Percentiles rank a stretch among this genome's conserved stretches.
phyloP scores from a whole-genome alignment of 164 flowering plant genomes.

The Magnolia sinica region DNA sequence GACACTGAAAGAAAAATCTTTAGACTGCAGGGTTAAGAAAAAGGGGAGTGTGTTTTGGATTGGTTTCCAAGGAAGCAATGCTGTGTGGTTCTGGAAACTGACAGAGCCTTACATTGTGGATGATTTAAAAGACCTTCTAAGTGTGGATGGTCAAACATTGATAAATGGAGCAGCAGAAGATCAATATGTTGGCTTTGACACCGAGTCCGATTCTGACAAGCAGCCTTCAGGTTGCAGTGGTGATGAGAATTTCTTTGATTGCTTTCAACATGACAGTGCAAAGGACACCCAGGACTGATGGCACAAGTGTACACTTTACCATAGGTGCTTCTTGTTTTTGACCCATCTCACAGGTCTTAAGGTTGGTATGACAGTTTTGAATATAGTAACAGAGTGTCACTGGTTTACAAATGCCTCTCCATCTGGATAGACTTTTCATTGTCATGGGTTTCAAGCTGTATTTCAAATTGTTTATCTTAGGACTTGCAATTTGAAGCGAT shows the following conservation, averaged over 20 bases:
- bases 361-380: background rate
- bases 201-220: conserved; percentile 45
- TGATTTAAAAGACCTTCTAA: conserved; percentile 42
- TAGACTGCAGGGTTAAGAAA: conserved; percentile 67
- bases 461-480: background rate
- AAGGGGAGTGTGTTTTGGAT: conserved; percentile 80
- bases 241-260: conserved; percentile 8
- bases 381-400: background rate
- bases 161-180: conserved; percentile 16
- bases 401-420: background rate
- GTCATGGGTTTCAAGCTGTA: background rate
- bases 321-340: background rate
- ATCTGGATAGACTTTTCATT: background rate
- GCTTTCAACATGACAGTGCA: conserved; percentile 8
- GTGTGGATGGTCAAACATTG: conserved; percentile 19
- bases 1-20: conserved; percentile 51
- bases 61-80: conserved; percentile 67
- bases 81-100: conserved; percentile 69
- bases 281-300: background rate
- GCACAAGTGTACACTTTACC: background rate
- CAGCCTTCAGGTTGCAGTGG: conserved; percentile 18
- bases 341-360: background rate
- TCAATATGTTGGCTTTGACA: conserved; percentile 29
- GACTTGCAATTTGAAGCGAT: background rate
- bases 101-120: conserved; percentile 65